These are phyloP conservation scores for Phytophthora syringae DNA, from an alignment of 352 stramenopile species.

Conservation along the genomic window DNA sequence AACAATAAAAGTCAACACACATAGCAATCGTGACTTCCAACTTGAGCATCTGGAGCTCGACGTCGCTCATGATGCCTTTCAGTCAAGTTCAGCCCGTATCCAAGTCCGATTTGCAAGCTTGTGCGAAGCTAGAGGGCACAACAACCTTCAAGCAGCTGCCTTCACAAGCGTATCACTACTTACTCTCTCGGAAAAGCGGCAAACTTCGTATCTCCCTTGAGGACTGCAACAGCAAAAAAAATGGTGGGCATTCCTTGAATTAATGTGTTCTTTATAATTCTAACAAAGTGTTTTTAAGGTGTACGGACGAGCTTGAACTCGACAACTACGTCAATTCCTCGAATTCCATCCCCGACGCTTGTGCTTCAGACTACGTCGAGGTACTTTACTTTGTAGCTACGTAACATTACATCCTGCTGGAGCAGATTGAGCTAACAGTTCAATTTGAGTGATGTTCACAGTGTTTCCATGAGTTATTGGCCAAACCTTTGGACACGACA, in stretches of 20 bases:
- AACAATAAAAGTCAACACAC: background rate
- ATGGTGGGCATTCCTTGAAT: background rate
- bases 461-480: constrained; percentile 6
- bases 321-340: constrained; percentile 2
- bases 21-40: background rate
- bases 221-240: constrained; percentile 6
- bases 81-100: background rate
- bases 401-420: background rate
- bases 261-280: background rate
- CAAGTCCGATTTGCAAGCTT: background rate
- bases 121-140: background rate
- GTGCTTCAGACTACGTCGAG: constrained; percentile 6
- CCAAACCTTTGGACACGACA: background rate
- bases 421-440: background rate
- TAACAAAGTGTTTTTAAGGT: background rate
- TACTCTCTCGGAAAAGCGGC: background rate
- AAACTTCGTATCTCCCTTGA: constrained; percentile 11
- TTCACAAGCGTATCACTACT: background rate
- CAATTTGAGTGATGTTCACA: background rate
- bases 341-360: constrained; percentile 5
- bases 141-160: background rate
- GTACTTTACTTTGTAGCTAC: too few species aligned
- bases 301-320: background rate
- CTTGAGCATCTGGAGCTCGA: background rate
- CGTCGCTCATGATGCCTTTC: background rate